Percentiles rank a stretch among this genome's conserved stretches.
phyloP scores from a whole-genome alignment of 805 yeast genomes.

The Henningerozyma blattae region DNA sequence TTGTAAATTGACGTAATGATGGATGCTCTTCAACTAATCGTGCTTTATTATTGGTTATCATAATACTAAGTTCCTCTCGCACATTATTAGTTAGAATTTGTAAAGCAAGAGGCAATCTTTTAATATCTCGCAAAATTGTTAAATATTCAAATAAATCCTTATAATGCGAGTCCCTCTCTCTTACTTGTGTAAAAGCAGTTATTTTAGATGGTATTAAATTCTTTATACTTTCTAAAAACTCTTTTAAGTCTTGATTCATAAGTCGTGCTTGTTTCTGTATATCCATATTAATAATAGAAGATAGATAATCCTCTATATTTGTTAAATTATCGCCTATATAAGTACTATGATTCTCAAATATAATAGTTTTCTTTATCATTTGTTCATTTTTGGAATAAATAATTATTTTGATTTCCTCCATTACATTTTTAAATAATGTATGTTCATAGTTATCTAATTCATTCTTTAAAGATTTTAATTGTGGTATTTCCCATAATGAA shows the following conservation, averaged over 20 bases:
- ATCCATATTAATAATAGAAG: slow-evolving; percentile 47
- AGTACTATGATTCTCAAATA: slow-evolving; percentile 12
- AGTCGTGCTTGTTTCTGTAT: slow-evolving; percentile 36
- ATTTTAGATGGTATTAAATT: not conserved
- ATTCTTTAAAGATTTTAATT: slow-evolving; percentile 37
- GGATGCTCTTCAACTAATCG: slow-evolving; percentile 51
- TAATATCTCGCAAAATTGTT: slow-evolving; percentile 45
- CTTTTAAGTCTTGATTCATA: slow-evolving; percentile 25
- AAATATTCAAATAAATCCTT: slow-evolving; percentile 34
- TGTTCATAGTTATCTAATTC: slow-evolving; percentile 46
- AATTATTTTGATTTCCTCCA: slow-evolving; percentile 67
- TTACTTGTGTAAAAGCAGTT: slow-evolving; percentile 7
- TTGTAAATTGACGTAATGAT: slow-evolving; percentile 25
- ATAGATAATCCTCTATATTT: slow-evolving; percentile 41
- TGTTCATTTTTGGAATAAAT: slow-evolving; percentile 39
- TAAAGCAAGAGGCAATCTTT: slow-evolving; percentile 48
- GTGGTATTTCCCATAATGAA: slow-evolving; percentile 45
- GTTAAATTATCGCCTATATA: slow-evolving; percentile 23
- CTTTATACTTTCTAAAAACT: slow-evolving; percentile 15
- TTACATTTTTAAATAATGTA: slow-evolving; percentile 52
- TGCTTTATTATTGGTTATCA: slow-evolving; percentile 50
- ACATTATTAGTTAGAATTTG: slow-evolving; percentile 41
- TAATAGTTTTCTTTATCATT: slow-evolving; percentile 9
- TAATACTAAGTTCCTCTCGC: slow-evolving; percentile 48
- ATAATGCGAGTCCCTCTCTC: slow-evolving; percentile 23